Percentiles rank a stretch among this genome's conserved stretches.
Evolutionary conservation across 345 rosid genomes (phyloP).

Genomic region (Diplotaxis tenuifolia): DNA sequence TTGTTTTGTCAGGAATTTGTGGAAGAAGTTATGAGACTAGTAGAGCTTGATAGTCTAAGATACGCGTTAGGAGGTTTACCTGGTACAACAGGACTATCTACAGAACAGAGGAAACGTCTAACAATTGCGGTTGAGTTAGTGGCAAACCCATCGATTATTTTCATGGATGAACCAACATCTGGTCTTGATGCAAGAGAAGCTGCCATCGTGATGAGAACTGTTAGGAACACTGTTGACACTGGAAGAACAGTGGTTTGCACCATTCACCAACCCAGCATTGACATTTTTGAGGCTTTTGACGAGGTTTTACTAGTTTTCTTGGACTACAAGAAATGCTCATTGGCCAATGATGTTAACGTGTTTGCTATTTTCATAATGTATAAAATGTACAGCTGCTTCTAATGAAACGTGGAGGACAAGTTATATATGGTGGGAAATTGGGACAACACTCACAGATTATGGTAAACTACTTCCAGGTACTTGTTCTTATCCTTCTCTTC

Average conservation of each 20-base stretch:
- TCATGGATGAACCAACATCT: slow-evolving; percentile 98
- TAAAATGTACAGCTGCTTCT: slow-evolving; percentile 65
- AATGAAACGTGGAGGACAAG: slow-evolving; percentile 94
- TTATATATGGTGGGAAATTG: slow-evolving; percentile 84
- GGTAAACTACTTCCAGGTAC: slow-evolving; percentile 81
- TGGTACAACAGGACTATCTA: slow-evolving; percentile 80
- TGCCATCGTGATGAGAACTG: slow-evolving; percentile 92
- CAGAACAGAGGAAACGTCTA: slow-evolving; percentile 89
- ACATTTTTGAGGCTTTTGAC: slow-evolving; percentile 90
- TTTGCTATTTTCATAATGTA: slow-evolving; percentile 16
- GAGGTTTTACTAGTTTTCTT: slow-evolving; percentile 55
- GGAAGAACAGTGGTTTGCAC: slow-evolving; percentile 97
- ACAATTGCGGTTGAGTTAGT: slow-evolving; percentile 97
- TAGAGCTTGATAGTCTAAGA: slow-evolving; percentile 72
- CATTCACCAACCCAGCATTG: slow-evolving; percentile 94
- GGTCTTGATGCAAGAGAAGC: slow-evolving; percentile 97
- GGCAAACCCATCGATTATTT: slow-evolving; percentile 88
- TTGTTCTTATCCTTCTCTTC: not conserved
- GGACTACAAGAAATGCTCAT: slow-evolving; percentile 4
- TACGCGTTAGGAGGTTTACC: slow-evolving; percentile 83
- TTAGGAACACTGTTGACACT: slow-evolving; percentile 90
- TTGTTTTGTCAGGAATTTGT: slow-evolving; percentile 69
- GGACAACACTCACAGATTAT: slow-evolving; percentile 61
- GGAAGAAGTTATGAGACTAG: slow-evolving; percentile 89
- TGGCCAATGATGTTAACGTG: not conserved